Conservation (phyloP, 1,139 yeast genomes). For the Taphrina sp. region DNA sequence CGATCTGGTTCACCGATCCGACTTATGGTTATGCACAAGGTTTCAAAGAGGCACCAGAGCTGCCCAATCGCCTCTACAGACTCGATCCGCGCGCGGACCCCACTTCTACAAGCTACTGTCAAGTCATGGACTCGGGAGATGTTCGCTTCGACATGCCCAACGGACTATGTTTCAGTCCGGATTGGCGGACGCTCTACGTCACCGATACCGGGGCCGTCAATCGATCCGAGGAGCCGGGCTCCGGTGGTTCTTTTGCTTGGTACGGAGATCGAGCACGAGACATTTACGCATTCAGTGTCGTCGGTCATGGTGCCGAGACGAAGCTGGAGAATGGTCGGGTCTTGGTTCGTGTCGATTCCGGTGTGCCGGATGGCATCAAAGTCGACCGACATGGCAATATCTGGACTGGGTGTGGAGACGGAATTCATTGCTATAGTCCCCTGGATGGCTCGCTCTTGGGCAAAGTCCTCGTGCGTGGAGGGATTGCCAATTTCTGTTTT, state of each 20-base stretch:
- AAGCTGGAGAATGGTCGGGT: conserved; percentile 3
- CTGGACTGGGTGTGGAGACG: conserved; percentile 42
- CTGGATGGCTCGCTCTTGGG: conserved; percentile 41
- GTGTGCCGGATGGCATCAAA: conserved; percentile 43
- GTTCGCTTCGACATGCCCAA: conserved; percentile 28
- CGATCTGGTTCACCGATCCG: conserved; percentile 37
- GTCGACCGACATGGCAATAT: conserved; percentile 41
- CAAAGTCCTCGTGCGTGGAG: conserved; percentile 40
- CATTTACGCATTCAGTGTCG: conserved; percentile 35
- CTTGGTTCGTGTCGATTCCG: conserved; percentile 37
- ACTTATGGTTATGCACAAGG: conserved; percentile 37
- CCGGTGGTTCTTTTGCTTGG: no score
- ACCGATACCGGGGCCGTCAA: conserved; percentile 36
- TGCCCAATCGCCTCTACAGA: conserved; percentile 35
- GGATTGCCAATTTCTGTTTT: conserved; percentile 42
- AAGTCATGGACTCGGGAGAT: conserved; percentile 33
- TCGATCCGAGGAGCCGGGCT: no score
- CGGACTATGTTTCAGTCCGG: conserved; percentile 37
- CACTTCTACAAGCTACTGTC: not conserved
- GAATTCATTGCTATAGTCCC: conserved; percentile 42
- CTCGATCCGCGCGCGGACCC: conserved; percentile 32
- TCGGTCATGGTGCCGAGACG: not conserved
- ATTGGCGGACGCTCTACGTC: conserved; percentile 34
- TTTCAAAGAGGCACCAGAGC: conserved; percentile 34
- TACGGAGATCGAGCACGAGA: no score